Conservation (phyloP, 1,284 basidiomycete genomes). For the Pyrrhoderma lamaoense region DNA sequence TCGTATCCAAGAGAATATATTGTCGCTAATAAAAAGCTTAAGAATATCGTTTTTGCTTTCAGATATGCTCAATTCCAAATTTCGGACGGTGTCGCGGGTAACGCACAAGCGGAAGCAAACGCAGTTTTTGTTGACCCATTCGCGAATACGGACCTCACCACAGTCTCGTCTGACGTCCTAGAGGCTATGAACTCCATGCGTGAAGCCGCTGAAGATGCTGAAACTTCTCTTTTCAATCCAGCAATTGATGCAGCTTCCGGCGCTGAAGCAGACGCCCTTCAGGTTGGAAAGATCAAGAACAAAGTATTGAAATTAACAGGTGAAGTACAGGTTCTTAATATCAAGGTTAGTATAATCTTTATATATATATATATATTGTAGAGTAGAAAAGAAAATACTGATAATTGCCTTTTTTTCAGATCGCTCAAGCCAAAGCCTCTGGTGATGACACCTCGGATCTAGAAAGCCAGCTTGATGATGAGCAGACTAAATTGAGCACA, state of each 20-base stretch:
- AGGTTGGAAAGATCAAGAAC: conserved; percentile 28
- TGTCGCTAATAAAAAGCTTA: not conserved
- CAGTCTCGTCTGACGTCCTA: conserved; percentile 24
- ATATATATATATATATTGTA: not conserved
- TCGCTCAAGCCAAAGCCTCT: conserved; percentile 32
- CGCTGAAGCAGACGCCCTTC: conserved; percentile 25
- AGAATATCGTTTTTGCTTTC: not conserved
- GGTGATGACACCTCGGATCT: conserved; percentile 29
- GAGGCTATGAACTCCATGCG: conserved; percentile 38
- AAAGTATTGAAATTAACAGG: conserved; percentile 45
- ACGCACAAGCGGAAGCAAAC: conserved; percentile 35
- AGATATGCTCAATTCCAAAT: conserved; percentile 37
- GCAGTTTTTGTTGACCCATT: conserved; percentile 32
- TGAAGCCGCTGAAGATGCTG: conserved; percentile 35
- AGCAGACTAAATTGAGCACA: conserved; percentile 31
- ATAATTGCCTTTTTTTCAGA: conserved; percentile 23
- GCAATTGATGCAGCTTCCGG: conserved; percentile 36
- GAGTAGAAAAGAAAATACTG: no score
- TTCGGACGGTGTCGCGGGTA: conserved; percentile 36
- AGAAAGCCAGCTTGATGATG: conserved; percentile 26
- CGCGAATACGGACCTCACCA: conserved; percentile 15
- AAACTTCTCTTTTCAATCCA: conserved; percentile 34
- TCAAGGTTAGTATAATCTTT: conserved; percentile 24
- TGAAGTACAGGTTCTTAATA: conserved; percentile 33
- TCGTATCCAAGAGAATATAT: not conserved